Conservation (phyloP, 306 rosid genomes). For the Astragalus membranaceus region DNA sequence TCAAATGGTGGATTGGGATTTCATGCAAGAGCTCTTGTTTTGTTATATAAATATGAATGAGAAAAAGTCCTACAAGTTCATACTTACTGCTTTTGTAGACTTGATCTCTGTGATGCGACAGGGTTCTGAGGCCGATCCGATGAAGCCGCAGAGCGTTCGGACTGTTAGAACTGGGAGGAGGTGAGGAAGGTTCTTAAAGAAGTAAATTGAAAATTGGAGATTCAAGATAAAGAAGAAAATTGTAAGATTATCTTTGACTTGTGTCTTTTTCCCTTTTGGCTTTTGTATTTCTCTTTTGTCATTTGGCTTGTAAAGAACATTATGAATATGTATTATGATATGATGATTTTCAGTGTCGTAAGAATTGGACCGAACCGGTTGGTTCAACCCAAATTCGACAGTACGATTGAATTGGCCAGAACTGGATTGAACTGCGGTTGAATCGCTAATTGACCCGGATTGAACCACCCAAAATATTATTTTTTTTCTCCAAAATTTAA, state of each 20-base stretch:
- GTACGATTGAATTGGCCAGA: no score
- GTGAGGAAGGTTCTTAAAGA: conserved; percentile 5
- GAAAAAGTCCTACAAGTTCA: conserved; percentile 49
- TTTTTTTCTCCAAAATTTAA: no score
- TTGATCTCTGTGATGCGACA: conserved; percentile 40
- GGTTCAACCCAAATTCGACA: no score
- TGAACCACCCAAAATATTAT: no score
- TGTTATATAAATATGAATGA: conserved; percentile 55
- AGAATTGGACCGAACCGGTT: no score
- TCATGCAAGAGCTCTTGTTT: conserved; percentile 73
- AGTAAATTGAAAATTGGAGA: neutral
- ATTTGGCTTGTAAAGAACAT: neutral
- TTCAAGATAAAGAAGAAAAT: neutral
- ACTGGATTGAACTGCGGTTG: no score
- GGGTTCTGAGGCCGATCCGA: neutral
- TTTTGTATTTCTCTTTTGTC: neutral
- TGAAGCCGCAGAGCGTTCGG: conserved; percentile 27
- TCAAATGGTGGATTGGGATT: conserved; percentile 66
- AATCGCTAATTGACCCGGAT: no score
- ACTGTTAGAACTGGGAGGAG: conserved; percentile 20
- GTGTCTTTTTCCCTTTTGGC: neutral
- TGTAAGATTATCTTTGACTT: neutral
- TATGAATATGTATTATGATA: neutral
- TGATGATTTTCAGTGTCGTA: neutral
- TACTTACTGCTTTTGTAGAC: conserved; percentile 67